A percentile compares a stretch with the other conserved stretches of the same genome.
Evolutionary conservation across 352 stramenopile species (phyloP).

Genomic region (Globisporangium nunn): DNA sequence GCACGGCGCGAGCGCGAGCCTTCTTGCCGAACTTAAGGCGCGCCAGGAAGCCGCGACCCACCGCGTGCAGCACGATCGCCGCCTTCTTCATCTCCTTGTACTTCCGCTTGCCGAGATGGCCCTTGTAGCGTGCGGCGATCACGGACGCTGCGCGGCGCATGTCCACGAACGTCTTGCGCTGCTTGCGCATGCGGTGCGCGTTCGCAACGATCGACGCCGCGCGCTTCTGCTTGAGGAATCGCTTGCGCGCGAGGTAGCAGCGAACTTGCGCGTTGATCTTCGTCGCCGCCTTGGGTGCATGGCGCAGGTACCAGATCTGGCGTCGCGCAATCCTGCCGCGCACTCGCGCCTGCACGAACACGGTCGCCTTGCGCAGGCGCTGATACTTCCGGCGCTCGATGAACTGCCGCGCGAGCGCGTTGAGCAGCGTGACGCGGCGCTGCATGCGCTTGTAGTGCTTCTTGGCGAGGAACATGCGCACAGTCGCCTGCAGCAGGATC

Average conservation of each 20-base stretch:
- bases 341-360: conserved; percentile 67
- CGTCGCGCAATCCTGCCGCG: conserved; percentile 67
- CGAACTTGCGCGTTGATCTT: conserved; percentile 76
- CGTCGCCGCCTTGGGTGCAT: conserved; percentile 62
- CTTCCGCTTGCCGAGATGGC: conserved; percentile 44
- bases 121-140: conserved; percentile 75
- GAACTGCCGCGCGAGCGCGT: conserved; percentile 67
- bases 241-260: conserved; percentile 54
- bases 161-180: conserved; percentile 55
- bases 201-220: conserved; percentile 70
- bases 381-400: conserved; percentile 67
- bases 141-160: conserved; percentile 54
- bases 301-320: conserved; percentile 65
- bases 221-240: conserved; percentile 59
- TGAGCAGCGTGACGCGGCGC: conserved; percentile 54
- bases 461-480: conserved; percentile 65
- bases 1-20: conserved; percentile 59
- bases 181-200: conserved; percentile 54
- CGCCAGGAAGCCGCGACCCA: conserved; percentile 69
- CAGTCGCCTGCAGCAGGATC: conserved; percentile 57
- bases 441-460: conserved; percentile 42
- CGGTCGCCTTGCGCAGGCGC: conserved; percentile 48
- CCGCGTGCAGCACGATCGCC: conserved; percentile 72
- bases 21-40: conserved; percentile 86
- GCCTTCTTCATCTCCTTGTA: conserved; percentile 67